Conservation (phyloP, 495 filamentous ascomycete species). For the Pseudevernia furfuracea region DNA sequence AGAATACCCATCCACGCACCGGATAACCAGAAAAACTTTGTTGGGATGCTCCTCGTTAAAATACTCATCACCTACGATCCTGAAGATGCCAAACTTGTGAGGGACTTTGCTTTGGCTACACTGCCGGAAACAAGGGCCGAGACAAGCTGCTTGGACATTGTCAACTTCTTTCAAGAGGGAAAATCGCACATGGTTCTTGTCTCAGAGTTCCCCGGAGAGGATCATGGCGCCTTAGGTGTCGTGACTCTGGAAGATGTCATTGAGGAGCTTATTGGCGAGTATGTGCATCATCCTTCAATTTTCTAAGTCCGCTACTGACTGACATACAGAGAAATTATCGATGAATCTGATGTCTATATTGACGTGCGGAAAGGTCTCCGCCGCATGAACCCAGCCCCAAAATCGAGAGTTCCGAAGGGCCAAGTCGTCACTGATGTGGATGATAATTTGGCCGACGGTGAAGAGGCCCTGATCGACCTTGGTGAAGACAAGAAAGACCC, state of each 20-base stretch:
- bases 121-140: slow-evolving; percentile 90
- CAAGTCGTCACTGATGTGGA: slow-evolving; percentile 38
- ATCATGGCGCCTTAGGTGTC: slow-evolving; percentile 83
- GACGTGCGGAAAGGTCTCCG: slow-evolving; percentile 96
- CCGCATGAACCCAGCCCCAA: slow-evolving; percentile 61
- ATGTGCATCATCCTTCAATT: slow-evolving; percentile 35
- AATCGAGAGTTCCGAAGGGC: slow-evolving; percentile 52
- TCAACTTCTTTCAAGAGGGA: slow-evolving; percentile 99
- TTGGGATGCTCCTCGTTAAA: slow-evolving; percentile 96
- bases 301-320: slow-evolving; percentile 19
- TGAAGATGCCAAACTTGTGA: slow-evolving; percentile 75
- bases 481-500: slow-evolving; percentile 27
- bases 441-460: slow-evolving; percentile 23
- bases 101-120: slow-evolving; percentile 86
- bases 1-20: slow-evolving; percentile 88
- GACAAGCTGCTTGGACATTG: slow-evolving; percentile 93
- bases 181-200: slow-evolving; percentile 99
- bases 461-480: slow-evolving; percentile 37
- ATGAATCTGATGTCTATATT: slow-evolving; percentile 92
- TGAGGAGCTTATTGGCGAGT: slow-evolving; percentile 97
- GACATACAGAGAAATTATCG: slow-evolving; percentile 59
- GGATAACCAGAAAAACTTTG: slow-evolving; percentile 75
- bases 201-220: slow-evolving; percentile 79
- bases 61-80: slow-evolving; percentile 98
- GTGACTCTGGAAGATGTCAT: slow-evolving; percentile 97